Base-by-base conservation (phyloP, 2,329 filamentous ascomycete species). In the Aspergillus hortae region DNA sequence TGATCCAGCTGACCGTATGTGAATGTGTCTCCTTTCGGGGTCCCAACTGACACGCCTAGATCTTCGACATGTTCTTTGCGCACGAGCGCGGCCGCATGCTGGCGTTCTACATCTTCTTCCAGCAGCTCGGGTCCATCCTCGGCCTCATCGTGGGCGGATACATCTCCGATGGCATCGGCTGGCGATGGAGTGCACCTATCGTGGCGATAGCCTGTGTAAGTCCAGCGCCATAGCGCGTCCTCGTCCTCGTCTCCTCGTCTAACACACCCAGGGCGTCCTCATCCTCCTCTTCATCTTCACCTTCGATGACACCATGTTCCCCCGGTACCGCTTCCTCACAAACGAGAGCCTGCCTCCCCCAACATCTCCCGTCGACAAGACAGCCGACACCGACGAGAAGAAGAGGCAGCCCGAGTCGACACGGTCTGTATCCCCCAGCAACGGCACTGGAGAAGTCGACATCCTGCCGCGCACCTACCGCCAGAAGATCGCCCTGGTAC, bases 41-140 rank as follows among this genome's bases (percentile, higher is more conserved):
- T 14, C 2, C 17, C 6, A n/a, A 43, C 51, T 59, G 40, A 57
- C 35, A n/a, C 6, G 4, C 12, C 0, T 15, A 65, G 62, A 62
- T 66, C 1, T 73, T 73, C 41, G 70, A 74, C 52, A 66, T 72
- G 53, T 73, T 73, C 56, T 73, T 71, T 46, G 60, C 67, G 0
- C 70, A 74, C 42, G 64, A 73, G 47, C 66, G 71, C 6, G 70
- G 71, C 5, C 59, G 64, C 0, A 70, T 66, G 63, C 51, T 71
- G n/a, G 62, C 69, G 2, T 59, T 69, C 15, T 73, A 73, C 42
- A 63, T 73, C 7, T 74, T 72, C 53, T 70, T 70, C 7, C 70
- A 74, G 47, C 71, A 73, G 46, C 61, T 73, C 2, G 70, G 71
- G 0, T 69, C 67, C 0, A 73, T 73, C 14, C 55, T 73, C 3